Conservation (phyloP, 140 eudicot species). For the Erigeron philadelphicus region DNA sequence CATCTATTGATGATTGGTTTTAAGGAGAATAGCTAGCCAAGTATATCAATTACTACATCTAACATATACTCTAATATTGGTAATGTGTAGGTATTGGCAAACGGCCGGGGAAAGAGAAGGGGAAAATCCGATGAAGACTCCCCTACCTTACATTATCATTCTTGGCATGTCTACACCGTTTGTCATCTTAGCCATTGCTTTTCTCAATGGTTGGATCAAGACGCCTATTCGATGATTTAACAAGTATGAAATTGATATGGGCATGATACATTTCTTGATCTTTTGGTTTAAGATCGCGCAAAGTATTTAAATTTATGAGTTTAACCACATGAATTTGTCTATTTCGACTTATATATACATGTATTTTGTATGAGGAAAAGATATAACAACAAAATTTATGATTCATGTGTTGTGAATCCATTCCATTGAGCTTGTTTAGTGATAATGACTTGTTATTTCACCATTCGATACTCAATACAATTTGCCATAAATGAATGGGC, state of each 20-base stretch:
- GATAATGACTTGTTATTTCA: too few relatives aligned
- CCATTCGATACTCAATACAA: too few relatives aligned
- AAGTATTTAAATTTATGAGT: constrained; percentile 13
- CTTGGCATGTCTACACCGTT: constrained; percentile 97
- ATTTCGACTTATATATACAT: constrained; percentile 14
- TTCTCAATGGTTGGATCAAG: constrained; percentile 92
- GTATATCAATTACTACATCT: too few relatives aligned
- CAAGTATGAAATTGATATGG: background rate
- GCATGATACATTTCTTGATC: constrained; percentile 15
- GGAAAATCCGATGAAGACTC: constrained; percentile 92
- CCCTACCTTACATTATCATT: constrained; percentile 89
- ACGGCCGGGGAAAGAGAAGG: constrained; percentile 95
- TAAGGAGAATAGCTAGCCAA: too few relatives aligned
- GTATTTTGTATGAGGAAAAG: constrained; percentile 20
- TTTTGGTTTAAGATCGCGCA: constrained; percentile 16
- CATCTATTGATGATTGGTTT: too few relatives aligned
- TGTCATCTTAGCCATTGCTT: constrained; percentile 74
- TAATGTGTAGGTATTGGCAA: constrained; percentile 76
- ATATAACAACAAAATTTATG: constrained; percentile 9
- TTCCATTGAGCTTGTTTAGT: background rate
- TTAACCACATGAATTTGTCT: constrained; percentile 17
- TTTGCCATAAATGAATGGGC: too few relatives aligned
- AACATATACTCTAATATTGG: background rate
- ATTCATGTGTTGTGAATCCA: background rate
- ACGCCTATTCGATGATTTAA: constrained; percentile 65